Evolutionary conservation across 2,329 filamentous ascomycete species (phyloP), one percentile per base, ranked within the genome.

Genomic region (Pyrenophora seminiperda): DNA sequence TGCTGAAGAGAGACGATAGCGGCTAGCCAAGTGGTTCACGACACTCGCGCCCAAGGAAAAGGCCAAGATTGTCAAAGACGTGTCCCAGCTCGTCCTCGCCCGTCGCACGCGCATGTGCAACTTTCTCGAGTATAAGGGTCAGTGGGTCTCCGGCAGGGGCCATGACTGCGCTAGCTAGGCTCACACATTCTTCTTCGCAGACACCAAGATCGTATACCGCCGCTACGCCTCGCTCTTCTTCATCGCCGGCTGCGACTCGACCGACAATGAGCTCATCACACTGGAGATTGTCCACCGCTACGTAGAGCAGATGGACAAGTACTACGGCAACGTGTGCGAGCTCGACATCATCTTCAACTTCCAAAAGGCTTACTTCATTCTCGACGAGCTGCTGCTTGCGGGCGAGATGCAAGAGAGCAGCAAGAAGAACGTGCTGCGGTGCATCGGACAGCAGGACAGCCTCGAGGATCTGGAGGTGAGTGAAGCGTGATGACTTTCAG

Each of bases 281-380:
- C 90, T 99, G 72, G 94, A 99, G 76, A 91, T 99, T 72, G 95
- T 99, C 68, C 94, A 99, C 76, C 91, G 94, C 77, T 99, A 99
- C 74, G 94, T 99, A 71, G 94, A 99, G 77, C 94, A 99, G 78
- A 99, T 99, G 94, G 94, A 99, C 82, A 99, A 99, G 76, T 99
- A 99, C 80, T 99, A 97, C 76, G 94, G 94, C 75, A 99, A 99
- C 75, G 94, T 99, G 53, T 99, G 94, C 86, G 94, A 99, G 79
- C 84, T 99, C 59, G 92, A 97, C 75, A 97, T 97, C 77, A 99
- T 99, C 75, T 99, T 99, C 84, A 97, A 96, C 74, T 99, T 99
- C 75, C 96, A 96, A 66, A 99, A 99, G 77, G 94, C 94, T 53
- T 99, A 99, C 77, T 99, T 97, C 77, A 99, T 99, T 63, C 85